Conservation (phyloP, 2,329 filamentous ascomycete species). For the Colletotrichum agaves region DNA sequence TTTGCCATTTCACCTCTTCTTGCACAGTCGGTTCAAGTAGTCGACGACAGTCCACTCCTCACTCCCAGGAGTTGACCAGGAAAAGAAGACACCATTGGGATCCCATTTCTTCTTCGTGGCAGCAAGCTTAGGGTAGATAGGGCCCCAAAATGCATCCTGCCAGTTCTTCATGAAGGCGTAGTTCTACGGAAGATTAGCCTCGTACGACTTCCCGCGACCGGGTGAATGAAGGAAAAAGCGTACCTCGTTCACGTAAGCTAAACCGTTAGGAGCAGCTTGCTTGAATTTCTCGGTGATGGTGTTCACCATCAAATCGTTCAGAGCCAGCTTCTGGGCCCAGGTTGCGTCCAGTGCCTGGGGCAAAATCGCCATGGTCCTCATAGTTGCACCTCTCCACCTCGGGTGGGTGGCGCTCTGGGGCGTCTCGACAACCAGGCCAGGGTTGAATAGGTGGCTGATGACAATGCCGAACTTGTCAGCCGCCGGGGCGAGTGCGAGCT, state of each 20-base stretch:
- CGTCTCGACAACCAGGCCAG: constrained; percentile 4
- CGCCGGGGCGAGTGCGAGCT: constrained; percentile 10
- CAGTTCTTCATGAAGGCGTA: constrained; percentile 37
- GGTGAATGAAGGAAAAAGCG: accelerated
- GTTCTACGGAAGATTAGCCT: constrained; percentile 22
- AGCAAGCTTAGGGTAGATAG: constrained; percentile 44
- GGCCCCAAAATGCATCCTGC: constrained; percentile 37
- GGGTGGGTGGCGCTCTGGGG: constrained; percentile 35
- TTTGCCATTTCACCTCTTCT: constrained; percentile 14
- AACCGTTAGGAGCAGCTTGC: constrained; percentile 24
- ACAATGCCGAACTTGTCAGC: constrained; percentile 24
- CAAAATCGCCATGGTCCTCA: constrained; percentile 35
- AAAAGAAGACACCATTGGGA: constrained; percentile 55
- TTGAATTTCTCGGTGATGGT: constrained; percentile 36
- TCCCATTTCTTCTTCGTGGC: constrained; percentile 63
- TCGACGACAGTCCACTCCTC: constrained; percentile 36
- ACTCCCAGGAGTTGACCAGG: constrained; percentile 35
- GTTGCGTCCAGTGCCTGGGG: constrained; percentile 32
- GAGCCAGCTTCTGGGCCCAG: constrained; percentile 28
- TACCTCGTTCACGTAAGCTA: constrained; percentile 37
- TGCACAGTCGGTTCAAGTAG: constrained; percentile 36
- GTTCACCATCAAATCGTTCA: constrained; percentile 37
- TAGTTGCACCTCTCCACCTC: constrained; percentile 28
- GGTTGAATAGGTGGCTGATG: constrained; percentile 35
- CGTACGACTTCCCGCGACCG: no score